A percentile compares a stretch with the other conserved stretches of the same genome.
Evolutionary conservation across 768 basidiomycete species (phyloP).

Genomic region (Lactarius deliciosus): DNA sequence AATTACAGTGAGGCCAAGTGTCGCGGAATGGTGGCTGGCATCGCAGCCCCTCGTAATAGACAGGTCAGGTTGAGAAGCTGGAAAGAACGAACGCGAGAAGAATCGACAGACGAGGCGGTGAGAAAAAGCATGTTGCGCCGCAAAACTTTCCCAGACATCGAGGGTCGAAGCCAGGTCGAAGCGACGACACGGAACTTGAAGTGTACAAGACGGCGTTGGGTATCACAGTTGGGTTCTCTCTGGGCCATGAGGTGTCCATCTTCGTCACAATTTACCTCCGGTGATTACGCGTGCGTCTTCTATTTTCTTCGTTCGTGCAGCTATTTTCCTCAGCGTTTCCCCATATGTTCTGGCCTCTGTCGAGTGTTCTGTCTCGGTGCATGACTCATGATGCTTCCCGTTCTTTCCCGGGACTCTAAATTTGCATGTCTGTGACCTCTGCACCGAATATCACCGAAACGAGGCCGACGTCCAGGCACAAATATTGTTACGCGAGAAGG

Average conservation of each 20-base stretch:
- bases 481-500: background rate
- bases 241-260: background rate
- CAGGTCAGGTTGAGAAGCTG: background rate
- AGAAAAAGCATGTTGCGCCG: background rate
- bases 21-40: constrained; percentile 19
- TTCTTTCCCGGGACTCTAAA: background rate
- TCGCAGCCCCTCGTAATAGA: background rate
- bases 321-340: background rate
- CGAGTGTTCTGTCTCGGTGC: background rate
- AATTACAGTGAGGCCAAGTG: constrained; percentile 12
- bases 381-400: background rate
- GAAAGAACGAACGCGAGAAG: constrained; percentile 1
- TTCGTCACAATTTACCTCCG: background rate
- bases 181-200: background rate
- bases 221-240: background rate
- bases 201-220: no score
- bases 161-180: background rate
- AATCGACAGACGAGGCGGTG: background rate
- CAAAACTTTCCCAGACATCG: background rate
- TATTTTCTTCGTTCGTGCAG: background rate
- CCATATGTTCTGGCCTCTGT: background rate
- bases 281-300: background rate
- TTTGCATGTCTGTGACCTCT: background rate
- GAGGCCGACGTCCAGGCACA: background rate
- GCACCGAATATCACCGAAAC: background rate